These are phyloP conservation scores for sweet orange (Citrus sinensis) DNA, from an alignment of 345 rosid species.

Conservation along the genomic window DVS_A1.0 CM039162.1:19148001-19148500, in stretches of 20 bases:
- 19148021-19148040: not conserved
- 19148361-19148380: not conserved
- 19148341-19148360: not conserved
- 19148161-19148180: not conserved
- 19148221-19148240: not conserved
- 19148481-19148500: conserved; percentile 1
- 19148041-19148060: not conserved
- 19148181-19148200: not conserved
- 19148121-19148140: not conserved
- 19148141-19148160: not conserved
- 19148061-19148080: not conserved
- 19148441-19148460: conserved; percentile 98
- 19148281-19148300: not conserved
- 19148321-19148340: not conserved
- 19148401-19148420: conserved; percentile 55
- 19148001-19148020: not conserved
- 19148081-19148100: not conserved
- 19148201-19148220: not conserved
- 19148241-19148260: not conserved
- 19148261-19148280: not conserved
- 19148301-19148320: not conserved
- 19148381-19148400: conserved; percentile 9
- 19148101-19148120: too few relatives aligned
- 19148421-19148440: conserved; percentile 70
- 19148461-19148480: conserved; percentile 77